Conservation (phyloP, 805 yeast species). For the Monosporozyma unispora region DNA sequence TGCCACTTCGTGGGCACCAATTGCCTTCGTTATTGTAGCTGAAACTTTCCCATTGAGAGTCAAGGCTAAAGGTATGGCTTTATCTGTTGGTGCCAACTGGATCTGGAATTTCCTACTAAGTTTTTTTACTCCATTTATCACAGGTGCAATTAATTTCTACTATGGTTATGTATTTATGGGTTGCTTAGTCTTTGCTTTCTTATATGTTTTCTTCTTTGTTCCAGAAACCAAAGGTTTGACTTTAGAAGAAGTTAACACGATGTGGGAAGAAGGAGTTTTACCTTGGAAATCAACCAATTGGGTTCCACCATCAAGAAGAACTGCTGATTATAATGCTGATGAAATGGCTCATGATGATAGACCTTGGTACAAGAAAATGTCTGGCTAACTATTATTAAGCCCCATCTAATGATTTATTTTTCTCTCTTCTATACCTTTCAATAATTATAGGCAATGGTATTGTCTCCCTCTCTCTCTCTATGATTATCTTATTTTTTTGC, state of each 20-base stretch:
- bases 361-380: slow-evolving; percentile 14
- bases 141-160: slow-evolving; percentile 52
- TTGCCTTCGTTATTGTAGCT: slow-evolving; percentile 53
- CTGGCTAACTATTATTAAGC: neutral
- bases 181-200: slow-evolving; percentile 43
- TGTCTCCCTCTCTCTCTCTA: neutral
- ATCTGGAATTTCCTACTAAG: slow-evolving; percentile 62
- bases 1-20: slow-evolving; percentile 73
- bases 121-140: slow-evolving; percentile 64
- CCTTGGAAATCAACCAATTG: slow-evolving; percentile 41
- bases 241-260: slow-evolving; percentile 70
- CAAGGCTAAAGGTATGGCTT: slow-evolving; percentile 46
- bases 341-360: slow-evolving; percentile 20
- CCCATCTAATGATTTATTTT: neutral
- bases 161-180: slow-evolving; percentile 58
- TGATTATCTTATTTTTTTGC: too few relatives aligned
- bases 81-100: slow-evolving; percentile 57
- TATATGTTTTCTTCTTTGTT: slow-evolving; percentile 61
- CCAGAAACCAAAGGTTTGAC: slow-evolving; percentile 73
- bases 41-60: slow-evolving; percentile 69
- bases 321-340: slow-evolving; percentile 18
- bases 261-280: slow-evolving; percentile 35
- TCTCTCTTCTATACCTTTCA: neutral
- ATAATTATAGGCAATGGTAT: neutral
- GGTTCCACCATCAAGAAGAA: slow-evolving; percentile 38